Evolutionary conservation across 345 rosid genomes (phyloP).

Genomic region (Aethionema arabicum): DNA sequence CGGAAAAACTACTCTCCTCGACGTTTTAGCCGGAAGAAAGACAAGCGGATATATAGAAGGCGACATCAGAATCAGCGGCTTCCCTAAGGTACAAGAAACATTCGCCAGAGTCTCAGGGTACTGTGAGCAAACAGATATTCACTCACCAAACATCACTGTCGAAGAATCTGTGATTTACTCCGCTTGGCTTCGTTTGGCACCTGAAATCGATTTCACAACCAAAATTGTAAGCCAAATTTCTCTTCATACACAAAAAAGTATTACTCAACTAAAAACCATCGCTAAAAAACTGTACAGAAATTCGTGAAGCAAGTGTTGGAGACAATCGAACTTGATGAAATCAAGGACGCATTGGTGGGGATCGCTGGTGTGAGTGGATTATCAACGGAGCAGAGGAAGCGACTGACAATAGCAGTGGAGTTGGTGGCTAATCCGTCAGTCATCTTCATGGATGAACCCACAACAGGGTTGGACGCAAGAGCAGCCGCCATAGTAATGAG

Average conservation of each 20-base stretch:
- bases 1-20: slow-evolving; percentile 87
- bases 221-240: slow-evolving; percentile 45
- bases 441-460: slow-evolving; percentile 86
- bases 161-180: slow-evolving; percentile 72
- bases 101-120: slow-evolving; percentile 80
- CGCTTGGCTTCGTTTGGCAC: slow-evolving; percentile 75
- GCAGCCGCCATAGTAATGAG: slow-evolving; percentile 90
- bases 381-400: slow-evolving; percentile 73
- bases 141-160: slow-evolving; percentile 73
- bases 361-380: slow-evolving; percentile 49
- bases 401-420: slow-evolving; percentile 75
- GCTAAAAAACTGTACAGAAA: slow-evolving; percentile 1
- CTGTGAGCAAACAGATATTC: slow-evolving; percentile 82
- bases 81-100: slow-evolving; percentile 69
- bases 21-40: slow-evolving; percentile 62
- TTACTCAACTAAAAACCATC: neutral
- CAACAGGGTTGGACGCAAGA: slow-evolving; percentile 82
- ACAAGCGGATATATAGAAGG: slow-evolving; percentile 73
- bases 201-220: slow-evolving; percentile 56
- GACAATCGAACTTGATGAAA: slow-evolving; percentile 32
- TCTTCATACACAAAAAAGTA: neutral
- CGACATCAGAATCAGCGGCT: slow-evolving; percentile 66
- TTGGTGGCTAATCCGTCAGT: slow-evolving; percentile 77
- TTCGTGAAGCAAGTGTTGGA: slow-evolving; percentile 66
- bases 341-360: slow-evolving; percentile 36